phyloP scores from a whole-genome alignment of 805 yeast species.

The Lipomyces sp. region DNA sequence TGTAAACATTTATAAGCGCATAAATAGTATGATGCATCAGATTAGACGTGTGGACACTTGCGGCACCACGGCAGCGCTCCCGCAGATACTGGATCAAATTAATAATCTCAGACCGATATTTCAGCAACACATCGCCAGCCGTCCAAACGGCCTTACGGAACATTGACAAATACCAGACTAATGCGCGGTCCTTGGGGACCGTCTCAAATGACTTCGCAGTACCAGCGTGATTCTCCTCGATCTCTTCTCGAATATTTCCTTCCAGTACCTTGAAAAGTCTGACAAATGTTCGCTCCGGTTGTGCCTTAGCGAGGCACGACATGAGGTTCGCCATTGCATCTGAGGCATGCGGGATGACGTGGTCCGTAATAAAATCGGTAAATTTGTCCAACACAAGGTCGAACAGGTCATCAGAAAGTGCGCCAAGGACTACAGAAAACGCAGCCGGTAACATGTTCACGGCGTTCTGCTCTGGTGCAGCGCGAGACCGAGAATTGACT shows the following conservation, averaged over 20 bases:
- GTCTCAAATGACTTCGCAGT: constrained; percentile 68
- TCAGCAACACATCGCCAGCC: constrained; percentile 59
- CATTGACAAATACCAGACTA: constrained; percentile 72
- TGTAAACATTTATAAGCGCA: constrained; percentile 59
- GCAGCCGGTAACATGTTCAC: constrained; percentile 47
- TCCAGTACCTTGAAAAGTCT: constrained; percentile 53
- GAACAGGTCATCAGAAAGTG: constrained; percentile 43
- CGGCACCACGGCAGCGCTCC: constrained; percentile 63
- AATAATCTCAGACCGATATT: constrained; percentile 52
- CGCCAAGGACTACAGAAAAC: constrained; percentile 47
- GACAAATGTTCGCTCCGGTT: constrained; percentile 56
- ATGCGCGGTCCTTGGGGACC: constrained; percentile 74
- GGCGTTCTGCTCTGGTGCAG: constrained; percentile 55
- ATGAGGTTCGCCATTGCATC: constrained; percentile 73
- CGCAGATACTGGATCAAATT: constrained; percentile 53
- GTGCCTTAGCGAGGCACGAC: constrained; percentile 71
- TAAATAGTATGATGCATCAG: constrained; percentile 70
- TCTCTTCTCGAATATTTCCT: constrained; percentile 64
- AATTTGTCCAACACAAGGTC: constrained; percentile 41
- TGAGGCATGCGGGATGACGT: constrained; percentile 61
- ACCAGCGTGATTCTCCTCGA: constrained; percentile 82
- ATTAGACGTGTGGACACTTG: constrained; percentile 64
- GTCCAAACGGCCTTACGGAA: constrained; percentile 73
- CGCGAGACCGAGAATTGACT: constrained; percentile 50
- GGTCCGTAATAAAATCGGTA: constrained; percentile 60